Evolutionary conservation across 306 rosid genomes (phyloP), one percentile per base, ranked within the genome.

Genomic region (Albizia julibrissin): DNA sequence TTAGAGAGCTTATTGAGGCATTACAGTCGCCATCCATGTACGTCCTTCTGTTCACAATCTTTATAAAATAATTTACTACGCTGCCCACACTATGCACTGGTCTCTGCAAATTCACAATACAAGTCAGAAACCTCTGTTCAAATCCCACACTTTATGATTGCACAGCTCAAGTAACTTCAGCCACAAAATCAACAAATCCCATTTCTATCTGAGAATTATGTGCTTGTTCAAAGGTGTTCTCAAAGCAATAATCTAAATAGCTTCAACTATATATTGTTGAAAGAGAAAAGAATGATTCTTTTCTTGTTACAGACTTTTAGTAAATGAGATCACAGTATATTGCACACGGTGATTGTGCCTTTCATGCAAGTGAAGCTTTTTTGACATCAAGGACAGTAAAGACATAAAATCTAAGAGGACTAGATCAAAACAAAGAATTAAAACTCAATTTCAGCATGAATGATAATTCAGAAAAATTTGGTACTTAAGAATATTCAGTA

Each of bases 1-100:
- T 72, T 66, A 42, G 33, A 67, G 82, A 67, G 84, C 81, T 81
- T 87, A 79, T 81, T 77, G 65, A 84, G 84, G 8, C 40, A 78
- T 65, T 69, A 81, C 77, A 69, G 62, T 50, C 37, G 66, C 64
- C 80, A 76, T 19, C 6, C 75, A 76, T 74, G 43, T 5, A 69
- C 49, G 37, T 84, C 65, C 47, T 49, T 78, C 84, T 47, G 65
- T 58, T 58, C 31, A 58, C 8, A 22, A 83, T 26, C 85, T 77
- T 64, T 50, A 50, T 50, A 50, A 50, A 18, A 54, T 67, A 68
- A 78, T 77, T 84, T 82, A 84, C 76, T 82, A 77, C 72, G 77
- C 62, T 40, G 43, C 75, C 64, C 73, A 21, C 71, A 77, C 69
- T 12, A 88, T 82, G 85, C 89, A 78, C 66, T 70, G 29, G 5